Base-by-base conservation (phyloP, 257 asterid species). In the Rubia yunnanensis region DNA sequence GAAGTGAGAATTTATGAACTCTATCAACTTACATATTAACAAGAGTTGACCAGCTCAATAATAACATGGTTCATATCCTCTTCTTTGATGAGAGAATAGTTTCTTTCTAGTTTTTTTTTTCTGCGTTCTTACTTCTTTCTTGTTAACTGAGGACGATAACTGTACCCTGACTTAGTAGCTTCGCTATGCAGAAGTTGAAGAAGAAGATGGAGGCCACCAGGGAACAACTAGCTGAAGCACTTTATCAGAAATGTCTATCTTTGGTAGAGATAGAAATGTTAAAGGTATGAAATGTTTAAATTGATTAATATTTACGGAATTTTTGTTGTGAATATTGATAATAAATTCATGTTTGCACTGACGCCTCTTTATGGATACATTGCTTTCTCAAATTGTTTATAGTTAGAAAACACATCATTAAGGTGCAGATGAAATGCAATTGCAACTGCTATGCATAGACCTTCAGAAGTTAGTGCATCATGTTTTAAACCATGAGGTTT, bases 191-290 rank as follows among this genome's bases (percentile, higher is more conserved):
- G 98, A 84, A 73, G 77, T 70, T 38, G 75, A 92, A 85, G 89
- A 89, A 87, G 91, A 85, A 83, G 77, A 84, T 89, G 97, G 96
- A 89, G 68, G 72, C 84, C 44, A 83, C 84, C 55, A 89, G 88
- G 48, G 97, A 87, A 74, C 97, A 87, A 72, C 78, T 92, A 76
- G 84, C 94, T 15, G 97, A 92, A 76, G 96, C 98, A 55, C 84
- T 92, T 66, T 92, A 84, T 72, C 97, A 92, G 79, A 87, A 84
- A 77, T 96, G 98, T 69, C 73, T 89, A 71, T 90, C 98, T 70
- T 66, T 87, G 68, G 85, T 85, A 65, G 96, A 89, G 81, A 81
- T 83, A 31, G 94, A 89, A 70, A 60, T 75, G 18, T 35, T 83
- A 54, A 89, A 92, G 96, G 98, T 89, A 83, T 39, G 31, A 15